These are phyloP conservation scores for Candida sp. DNA, from an alignment of 1,139 yeast species.

Conservation along the genomic window DNA sequence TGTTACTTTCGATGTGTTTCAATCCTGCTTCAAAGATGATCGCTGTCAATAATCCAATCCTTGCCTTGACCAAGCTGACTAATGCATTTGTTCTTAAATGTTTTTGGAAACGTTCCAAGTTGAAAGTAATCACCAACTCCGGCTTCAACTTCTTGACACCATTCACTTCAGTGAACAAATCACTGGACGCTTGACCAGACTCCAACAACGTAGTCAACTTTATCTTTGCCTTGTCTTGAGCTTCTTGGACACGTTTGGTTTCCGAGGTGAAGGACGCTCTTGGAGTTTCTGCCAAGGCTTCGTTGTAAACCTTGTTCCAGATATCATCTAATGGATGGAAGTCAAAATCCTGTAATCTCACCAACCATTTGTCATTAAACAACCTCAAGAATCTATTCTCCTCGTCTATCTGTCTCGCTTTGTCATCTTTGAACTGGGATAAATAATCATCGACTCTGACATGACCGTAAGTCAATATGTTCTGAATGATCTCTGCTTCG, in stretches of 20 bases:
- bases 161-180: constrained; percentile 30
- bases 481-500: constrained; percentile 75
- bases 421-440: constrained; percentile 34
- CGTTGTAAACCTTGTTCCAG: constrained; percentile 59
- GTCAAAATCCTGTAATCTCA: constrained; percentile 39
- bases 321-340: constrained; percentile 56
- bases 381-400: constrained; percentile 47
- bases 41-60: constrained; percentile 74
- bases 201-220: constrained; percentile 43
- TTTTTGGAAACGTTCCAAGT: constrained; percentile 70
- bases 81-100: constrained; percentile 68
- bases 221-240: constrained; percentile 61
- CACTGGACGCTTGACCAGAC: constrained; percentile 30
- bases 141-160: constrained; percentile 50
- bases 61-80: constrained; percentile 62
- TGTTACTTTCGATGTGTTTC: constrained; percentile 57
- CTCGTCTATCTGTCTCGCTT: constrained; percentile 20
- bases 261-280: constrained; percentile 57
- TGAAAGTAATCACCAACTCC: constrained; percentile 60
- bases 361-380: constrained; percentile 62
- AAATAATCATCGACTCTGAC: constrained; percentile 65
- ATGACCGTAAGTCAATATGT: constrained; percentile 67
- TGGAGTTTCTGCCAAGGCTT: constrained; percentile 54
- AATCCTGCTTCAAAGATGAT: constrained; percentile 66
- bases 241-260: constrained; percentile 66